Evolutionary conservation across 176 grass and related monocot genomes (phyloP).

Genomic region (Cenchrus purpureus): DNA sequence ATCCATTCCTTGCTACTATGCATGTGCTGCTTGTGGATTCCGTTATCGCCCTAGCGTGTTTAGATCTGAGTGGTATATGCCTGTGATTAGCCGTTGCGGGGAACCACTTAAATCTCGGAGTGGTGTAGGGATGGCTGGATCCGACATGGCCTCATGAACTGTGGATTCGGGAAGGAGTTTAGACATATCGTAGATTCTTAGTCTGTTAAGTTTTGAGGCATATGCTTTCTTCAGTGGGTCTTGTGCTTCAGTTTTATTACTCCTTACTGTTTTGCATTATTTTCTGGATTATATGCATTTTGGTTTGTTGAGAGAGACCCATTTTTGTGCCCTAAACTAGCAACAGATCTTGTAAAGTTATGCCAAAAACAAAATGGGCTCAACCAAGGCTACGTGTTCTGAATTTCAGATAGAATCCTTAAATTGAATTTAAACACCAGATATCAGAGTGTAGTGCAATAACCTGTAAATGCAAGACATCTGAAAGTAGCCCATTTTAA

Average conservation of each 20-base stretch:
- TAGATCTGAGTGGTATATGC: slow-evolving; percentile 26
- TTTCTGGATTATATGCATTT: background rate
- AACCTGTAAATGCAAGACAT: background rate
- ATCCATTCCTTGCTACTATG: background rate
- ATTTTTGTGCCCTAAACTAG: background rate
- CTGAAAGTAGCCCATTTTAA: background rate
- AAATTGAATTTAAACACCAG: background rate
- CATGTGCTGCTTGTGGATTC: background rate
- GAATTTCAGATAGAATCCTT: background rate
- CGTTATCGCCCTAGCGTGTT: background rate
- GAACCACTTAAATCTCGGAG: background rate
- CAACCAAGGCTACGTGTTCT: background rate
- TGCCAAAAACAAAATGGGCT: background rate
- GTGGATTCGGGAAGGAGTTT: background rate
- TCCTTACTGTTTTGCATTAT: background rate
- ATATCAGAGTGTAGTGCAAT: background rate
- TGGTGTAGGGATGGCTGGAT: slow-evolving; percentile 5
- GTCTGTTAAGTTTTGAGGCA: background rate
- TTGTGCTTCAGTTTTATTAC: background rate
- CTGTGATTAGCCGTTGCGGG: background rate
- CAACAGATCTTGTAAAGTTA: background rate
- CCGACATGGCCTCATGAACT: background rate
- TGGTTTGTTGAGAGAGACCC: background rate
- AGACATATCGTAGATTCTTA: background rate
- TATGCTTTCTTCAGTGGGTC: background rate